Base-by-base conservation (phyloP, 139 green algal genomes). In the Chlorella sp. region DNA sequence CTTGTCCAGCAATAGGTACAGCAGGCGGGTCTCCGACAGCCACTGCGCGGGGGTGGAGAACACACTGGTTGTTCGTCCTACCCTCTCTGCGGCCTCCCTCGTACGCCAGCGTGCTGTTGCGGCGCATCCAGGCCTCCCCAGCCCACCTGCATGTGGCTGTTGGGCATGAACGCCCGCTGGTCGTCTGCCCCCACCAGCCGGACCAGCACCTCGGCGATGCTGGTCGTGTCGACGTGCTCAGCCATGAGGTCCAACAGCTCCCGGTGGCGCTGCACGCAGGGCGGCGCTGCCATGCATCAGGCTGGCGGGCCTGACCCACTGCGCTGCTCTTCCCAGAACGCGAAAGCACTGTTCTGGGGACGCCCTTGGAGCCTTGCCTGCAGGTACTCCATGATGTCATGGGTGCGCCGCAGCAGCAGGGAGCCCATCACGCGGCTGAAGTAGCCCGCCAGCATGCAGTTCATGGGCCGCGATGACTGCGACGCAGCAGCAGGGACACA, bases 401-500 rank as follows among this genome's bases (percentile, higher is more conserved):
- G 84, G 19, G 63, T 74, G 63, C 90, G 83, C 56, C 80, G 79
- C 41, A 91, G 69, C 48, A 98, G 80, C 67, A 98, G 84, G 67
- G 87, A 88, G 27, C 78, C 86, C n/a, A 97, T 80, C 5, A 98
- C 91, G 1, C 95, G 89, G 29, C 88, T 89, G 76, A 98, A 98
- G 77, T 98, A 98, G 31, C 95, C 95, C 5, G 95, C 92, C 2
- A 93, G 86, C 68, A 94, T 94, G 79, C 81, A 87, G 67, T 86
- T 87, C 7, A 97, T 75, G 0, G 94, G 86, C 23, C 66, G 45
- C 17, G 60, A 38, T 23, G 36, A 23, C 35, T 78, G 72, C 61
- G 27, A 17, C 17, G 46, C 14, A 17, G 17, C 46, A 55, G 46
- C 14, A 55, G 17, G 46, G n/a, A n/a, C n/a, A n/a, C n/a, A n/a